Conservation (phyloP, 371 early-diverging fungal genomes). For the Amoeboaphelidium occidentale region DNA sequence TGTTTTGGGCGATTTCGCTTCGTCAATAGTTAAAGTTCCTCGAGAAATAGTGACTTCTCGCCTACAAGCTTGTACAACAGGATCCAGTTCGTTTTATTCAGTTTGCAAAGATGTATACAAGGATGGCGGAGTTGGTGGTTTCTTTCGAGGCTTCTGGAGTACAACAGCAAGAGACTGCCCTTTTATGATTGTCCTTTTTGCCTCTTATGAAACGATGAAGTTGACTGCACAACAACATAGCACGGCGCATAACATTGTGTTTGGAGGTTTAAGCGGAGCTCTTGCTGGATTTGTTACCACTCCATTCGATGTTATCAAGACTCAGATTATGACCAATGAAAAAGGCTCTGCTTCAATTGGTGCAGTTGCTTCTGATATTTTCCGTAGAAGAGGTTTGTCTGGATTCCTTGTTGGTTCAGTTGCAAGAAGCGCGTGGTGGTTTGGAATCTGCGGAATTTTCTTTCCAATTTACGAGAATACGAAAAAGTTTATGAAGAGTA, state of each 20-base stretch:
- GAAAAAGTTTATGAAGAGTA: conserved; percentile 20
- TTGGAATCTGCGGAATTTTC: conserved; percentile 48
- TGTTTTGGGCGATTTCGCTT: conserved; percentile 42
- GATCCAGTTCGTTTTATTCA: conserved; percentile 23
- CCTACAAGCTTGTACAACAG: conserved; percentile 39
- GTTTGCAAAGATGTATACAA: no score
- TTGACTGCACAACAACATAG: conserved; percentile 13
- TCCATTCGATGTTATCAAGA: conserved; percentile 79
- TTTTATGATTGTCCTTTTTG: conserved; percentile 55
- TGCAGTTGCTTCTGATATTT: no score
- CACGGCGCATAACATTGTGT: conserved; percentile 22
- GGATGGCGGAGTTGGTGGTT: conserved; percentile 35
- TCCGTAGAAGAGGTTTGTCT: conserved; percentile 5
- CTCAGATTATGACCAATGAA: conserved; percentile 66
- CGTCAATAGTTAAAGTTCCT: conserved; percentile 53
- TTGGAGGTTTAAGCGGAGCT: conserved; percentile 60
- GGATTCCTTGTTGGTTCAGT: conserved; percentile 34
- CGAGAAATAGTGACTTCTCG: conserved; percentile 56
- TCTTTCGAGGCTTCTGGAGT: conserved; percentile 52
- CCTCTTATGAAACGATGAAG: conserved; percentile 54
- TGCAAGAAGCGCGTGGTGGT: conserved; percentile 45
- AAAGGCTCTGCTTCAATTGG: no score
- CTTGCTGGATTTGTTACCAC: conserved; percentile 71
- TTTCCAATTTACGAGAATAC: conserved; percentile 44
- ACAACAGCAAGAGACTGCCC: conserved; percentile 49